phyloP scores from a whole-genome alignment of 192 early-diverging fungal genomes.

The Jimgerdemannia lactiflua region DNA sequence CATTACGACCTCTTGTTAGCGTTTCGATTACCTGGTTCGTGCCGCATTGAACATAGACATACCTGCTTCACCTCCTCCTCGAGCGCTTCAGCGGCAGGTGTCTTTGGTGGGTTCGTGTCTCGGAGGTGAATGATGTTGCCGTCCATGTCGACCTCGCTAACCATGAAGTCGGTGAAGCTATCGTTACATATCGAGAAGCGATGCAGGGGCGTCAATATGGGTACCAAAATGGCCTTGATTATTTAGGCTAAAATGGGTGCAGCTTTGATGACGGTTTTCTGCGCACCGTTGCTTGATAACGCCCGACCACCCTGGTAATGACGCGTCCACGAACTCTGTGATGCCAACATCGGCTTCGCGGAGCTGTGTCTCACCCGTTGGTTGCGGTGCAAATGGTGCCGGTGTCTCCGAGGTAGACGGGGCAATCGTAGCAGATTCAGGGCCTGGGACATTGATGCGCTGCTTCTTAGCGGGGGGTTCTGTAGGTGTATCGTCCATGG shows the following conservation, averaged over 20 bases:
- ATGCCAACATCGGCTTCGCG: constrained; percentile 5
- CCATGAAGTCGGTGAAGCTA: constrained; percentile 88
- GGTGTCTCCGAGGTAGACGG: background rate
- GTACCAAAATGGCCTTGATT: too few relatives aligned
- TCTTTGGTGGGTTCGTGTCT: constrained; percentile 15
- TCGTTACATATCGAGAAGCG: background rate
- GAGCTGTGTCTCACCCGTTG: background rate
- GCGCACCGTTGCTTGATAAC: constrained; percentile 3
- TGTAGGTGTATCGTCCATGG: background rate
- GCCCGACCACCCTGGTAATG: background rate
- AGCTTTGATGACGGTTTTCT: background rate
- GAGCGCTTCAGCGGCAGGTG: background rate
- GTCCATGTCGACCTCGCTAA: constrained; percentile 81
- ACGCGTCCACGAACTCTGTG: background rate
- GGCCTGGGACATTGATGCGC: background rate
- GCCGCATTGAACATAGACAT: constrained; percentile 2
- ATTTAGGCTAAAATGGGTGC: background rate
- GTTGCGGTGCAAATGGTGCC: background rate
- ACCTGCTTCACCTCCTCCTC: background rate
- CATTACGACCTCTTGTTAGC: background rate
- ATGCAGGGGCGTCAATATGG: too few relatives aligned
- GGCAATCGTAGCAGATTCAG: background rate
- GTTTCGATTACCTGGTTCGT: constrained; percentile 6
- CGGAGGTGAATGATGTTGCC: constrained; percentile 72
- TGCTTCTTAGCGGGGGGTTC: background rate